phyloP scores from a whole-genome alignment of 2,329 filamentous ascomycete species.

The Xylaria sp. region DNA sequence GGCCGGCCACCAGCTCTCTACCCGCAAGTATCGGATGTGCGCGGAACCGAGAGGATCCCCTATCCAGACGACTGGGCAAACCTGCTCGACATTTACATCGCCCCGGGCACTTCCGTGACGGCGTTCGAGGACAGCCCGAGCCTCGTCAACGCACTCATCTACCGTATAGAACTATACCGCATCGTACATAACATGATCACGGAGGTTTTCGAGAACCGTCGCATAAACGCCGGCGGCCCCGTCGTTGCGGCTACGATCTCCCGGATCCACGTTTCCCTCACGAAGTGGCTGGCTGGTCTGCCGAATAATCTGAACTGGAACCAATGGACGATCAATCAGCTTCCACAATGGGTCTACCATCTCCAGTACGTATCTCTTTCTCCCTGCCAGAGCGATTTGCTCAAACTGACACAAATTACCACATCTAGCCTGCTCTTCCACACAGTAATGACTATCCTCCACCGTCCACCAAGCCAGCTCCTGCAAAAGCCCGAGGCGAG shows the following conservation, averaged over 20 bases:
- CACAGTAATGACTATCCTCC: conserved; percentile 63
- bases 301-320: conserved; percentile 63
- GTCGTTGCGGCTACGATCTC: conserved; percentile 57
- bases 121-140: conserved; percentile 60
- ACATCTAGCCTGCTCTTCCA: conserved; percentile 57
- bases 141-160: conserved; percentile 58
- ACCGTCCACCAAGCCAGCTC: conserved; percentile 59
- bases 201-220: conserved; percentile 62
- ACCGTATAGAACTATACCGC: conserved; percentile 61
- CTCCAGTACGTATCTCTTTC: conserved; percentile 52
- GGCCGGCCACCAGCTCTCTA: conserved; percentile 62
- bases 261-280: conserved; percentile 59
- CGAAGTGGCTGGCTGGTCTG: conserved; percentile 59
- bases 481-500: conserved; percentile 55
- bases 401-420: conserved; percentile 20
- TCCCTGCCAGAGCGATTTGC: neutral
- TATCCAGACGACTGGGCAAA: conserved; percentile 62
- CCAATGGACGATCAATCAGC: conserved; percentile 60
- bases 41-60: conserved; percentile 60
- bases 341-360: conserved; percentile 60
- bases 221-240: conserved; percentile 54
- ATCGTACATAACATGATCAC: conserved; percentile 63
- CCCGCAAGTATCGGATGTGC: conserved; percentile 61
- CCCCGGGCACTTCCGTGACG: conserved; percentile 56
- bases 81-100: conserved; percentile 61